Evolutionary conservation across 1,284 basidiomycete genomes (phyloP).

Genomic region (Puccinia triticina): DNA sequence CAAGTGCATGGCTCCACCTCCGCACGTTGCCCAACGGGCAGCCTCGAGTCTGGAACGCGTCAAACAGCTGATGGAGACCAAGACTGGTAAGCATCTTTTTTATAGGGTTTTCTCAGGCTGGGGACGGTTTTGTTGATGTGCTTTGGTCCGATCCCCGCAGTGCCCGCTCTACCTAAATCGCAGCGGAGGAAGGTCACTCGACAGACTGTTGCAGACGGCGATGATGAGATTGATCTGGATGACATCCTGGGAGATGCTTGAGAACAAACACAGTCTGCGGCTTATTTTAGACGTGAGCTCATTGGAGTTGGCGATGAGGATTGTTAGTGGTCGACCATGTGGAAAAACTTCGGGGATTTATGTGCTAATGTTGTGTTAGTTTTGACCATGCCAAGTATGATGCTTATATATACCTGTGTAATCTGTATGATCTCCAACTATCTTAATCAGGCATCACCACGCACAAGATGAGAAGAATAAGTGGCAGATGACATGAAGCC

Average conservation of each 20-base stretch:
- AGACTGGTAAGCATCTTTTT: conserved; percentile 22
- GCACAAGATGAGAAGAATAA: too few relatives aligned
- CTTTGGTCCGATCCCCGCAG: background rate
- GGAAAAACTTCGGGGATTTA: too few relatives aligned
- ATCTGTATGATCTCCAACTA: too few relatives aligned
- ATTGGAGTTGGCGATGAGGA: too few relatives aligned
- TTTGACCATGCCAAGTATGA: too few relatives aligned
- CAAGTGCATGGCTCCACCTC: conserved; percentile 25
- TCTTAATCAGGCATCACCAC: too few relatives aligned
- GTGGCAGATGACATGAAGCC: too few relatives aligned
- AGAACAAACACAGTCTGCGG: background rate
- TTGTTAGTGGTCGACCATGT: too few relatives aligned
- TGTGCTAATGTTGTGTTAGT: too few relatives aligned
- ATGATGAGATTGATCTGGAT: conserved; percentile 22
- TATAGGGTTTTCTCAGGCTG: background rate
- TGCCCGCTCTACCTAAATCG: background rate
- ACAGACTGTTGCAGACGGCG: background rate
- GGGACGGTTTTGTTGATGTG: background rate
- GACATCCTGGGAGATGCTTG: conserved; percentile 18
- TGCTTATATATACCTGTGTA: too few relatives aligned
- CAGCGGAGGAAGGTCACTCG: background rate
- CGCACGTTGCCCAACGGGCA: conserved; percentile 19
- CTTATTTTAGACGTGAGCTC: background rate
- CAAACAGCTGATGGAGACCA: conserved; percentile 35
- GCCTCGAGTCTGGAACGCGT: conserved; percentile 16